A percentile compares a stretch with the other conserved stretches of the same genome.
Evolutionary conservation across 75 land plant species (phyloP).

Genomic region (Pinus taeda): DNA sequence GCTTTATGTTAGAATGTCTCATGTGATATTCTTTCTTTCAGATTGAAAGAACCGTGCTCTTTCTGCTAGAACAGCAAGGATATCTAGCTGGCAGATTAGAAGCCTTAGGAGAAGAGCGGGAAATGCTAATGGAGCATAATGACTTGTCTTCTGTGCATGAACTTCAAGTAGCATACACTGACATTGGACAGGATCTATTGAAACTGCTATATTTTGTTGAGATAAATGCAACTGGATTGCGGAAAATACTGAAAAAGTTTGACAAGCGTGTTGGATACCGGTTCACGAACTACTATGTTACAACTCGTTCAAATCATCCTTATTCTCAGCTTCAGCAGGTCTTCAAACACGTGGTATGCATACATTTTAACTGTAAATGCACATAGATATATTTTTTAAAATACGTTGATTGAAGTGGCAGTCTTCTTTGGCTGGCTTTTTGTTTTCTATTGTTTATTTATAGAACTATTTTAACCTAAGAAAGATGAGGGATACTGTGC

Average conservation of each 20-base stretch:
- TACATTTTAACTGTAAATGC: not conserved
- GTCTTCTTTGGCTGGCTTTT: slow-evolving; percentile 4
- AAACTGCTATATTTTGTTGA: slow-evolving; percentile 38
- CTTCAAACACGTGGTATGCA: slow-evolving; percentile 44
- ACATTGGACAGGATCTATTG: slow-evolving; percentile 30
- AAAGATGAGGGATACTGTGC: not conserved
- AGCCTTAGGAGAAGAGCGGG: slow-evolving; percentile 29
- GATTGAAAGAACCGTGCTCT: slow-evolving; percentile 51
- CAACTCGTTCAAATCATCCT: slow-evolving; percentile 49
- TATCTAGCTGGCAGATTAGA: slow-evolving; percentile 28
- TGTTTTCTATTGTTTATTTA: not conserved
- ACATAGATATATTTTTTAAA: not conserved
- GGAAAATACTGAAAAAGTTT: slow-evolving; percentile 49
- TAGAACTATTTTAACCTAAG: not conserved
- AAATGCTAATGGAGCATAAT: not conserved
- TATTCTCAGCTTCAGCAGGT: slow-evolving; percentile 52
- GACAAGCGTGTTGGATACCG: slow-evolving; percentile 36
- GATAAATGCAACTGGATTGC: slow-evolving; percentile 37
- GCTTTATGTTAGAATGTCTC: not conserved
- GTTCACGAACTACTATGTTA: slow-evolving; percentile 41
- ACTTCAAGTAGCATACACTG: slow-evolving; percentile 6
- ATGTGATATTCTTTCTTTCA: slow-evolving; percentile 3
- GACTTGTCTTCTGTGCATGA: not conserved
- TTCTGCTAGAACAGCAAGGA: slow-evolving; percentile 39
- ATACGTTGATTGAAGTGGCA: not conserved